Conservation (phyloP, 306 rosid species). For the Sophora flavescens region DNA sequence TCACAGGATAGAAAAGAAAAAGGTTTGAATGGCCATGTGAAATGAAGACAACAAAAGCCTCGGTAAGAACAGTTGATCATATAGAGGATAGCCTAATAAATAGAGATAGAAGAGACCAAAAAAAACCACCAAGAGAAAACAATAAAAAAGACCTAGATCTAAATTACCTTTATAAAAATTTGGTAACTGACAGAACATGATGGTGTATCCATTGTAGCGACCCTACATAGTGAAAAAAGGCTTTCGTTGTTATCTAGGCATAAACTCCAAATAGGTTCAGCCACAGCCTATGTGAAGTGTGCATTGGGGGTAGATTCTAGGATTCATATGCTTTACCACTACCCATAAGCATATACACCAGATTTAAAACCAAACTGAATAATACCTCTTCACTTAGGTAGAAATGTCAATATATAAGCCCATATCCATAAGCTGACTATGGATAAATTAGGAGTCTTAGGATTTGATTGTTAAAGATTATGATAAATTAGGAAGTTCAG, state of each 20-base stretch:
- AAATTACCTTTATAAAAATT: neutral
- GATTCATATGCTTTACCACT: slow-evolving; percentile 14
- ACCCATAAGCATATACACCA: slow-evolving; percentile 14
- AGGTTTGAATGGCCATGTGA: neutral
- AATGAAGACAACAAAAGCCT: neutral
- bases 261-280: neutral
- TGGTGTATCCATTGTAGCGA: neutral
- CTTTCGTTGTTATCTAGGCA: neutral
- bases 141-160: neutral
- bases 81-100: neutral
- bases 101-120: neutral
- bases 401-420: neutral
- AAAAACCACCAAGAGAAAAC: neutral
- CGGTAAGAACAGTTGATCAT: neutral
- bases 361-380: slow-evolving; percentile 2
- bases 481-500: too few relatives aligned
- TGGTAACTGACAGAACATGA: neutral
- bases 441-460: too few relatives aligned
- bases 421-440: neutral
- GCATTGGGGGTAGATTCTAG: neutral
- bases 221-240: neutral
- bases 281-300: neutral
- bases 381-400: neutral
- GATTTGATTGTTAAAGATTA: too few relatives aligned
- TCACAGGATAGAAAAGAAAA: neutral